Conservation (phyloP, 75 land plant genomes). For the Selaginella tamariscina region DNA sequence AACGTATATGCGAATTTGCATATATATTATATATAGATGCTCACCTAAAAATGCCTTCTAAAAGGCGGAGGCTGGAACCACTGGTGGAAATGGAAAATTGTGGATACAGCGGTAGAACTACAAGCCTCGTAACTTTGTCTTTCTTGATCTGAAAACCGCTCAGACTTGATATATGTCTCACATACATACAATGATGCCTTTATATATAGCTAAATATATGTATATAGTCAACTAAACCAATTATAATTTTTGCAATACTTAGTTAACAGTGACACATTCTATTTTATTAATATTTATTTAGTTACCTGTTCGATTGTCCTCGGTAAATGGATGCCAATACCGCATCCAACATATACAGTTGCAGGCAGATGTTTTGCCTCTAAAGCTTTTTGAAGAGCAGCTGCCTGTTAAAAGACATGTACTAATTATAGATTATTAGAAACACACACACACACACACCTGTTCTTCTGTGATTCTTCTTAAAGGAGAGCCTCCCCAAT, state of each 20-base stretch:
- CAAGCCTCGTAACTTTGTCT: constrained; percentile 61
- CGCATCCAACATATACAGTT: constrained; percentile 82
- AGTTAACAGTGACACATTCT: too few species aligned
- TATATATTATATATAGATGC: too few species aligned
- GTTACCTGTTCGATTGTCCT: constrained; percentile 75
- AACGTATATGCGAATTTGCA: too few species aligned
- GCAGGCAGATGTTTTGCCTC: constrained; percentile 39
- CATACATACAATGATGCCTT: neutral
- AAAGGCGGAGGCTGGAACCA: constrained; percentile 76
- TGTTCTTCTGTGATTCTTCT: constrained; percentile 75
- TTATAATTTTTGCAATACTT: neutral
- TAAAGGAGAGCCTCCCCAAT: constrained; percentile 92
- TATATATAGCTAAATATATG: neutral
- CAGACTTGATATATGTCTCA: neutral
- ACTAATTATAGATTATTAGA: constrained; percentile 1
- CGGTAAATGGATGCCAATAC: constrained; percentile 89
- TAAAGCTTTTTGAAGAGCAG: constrained; percentile 51
- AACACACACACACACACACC: constrained; percentile 23
- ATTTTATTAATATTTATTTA: too few species aligned
- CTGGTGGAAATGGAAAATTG: constrained; percentile 87
- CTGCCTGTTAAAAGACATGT: constrained; percentile 35
- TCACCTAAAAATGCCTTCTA: constrained; percentile 67
- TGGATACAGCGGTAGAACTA: constrained; percentile 79
- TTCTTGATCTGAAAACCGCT: constrained; percentile 47
- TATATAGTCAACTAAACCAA: neutral